phyloP scores from a whole-genome alignment of 768 basidiomycete species.

The Lentinula detonsa region DNA sequence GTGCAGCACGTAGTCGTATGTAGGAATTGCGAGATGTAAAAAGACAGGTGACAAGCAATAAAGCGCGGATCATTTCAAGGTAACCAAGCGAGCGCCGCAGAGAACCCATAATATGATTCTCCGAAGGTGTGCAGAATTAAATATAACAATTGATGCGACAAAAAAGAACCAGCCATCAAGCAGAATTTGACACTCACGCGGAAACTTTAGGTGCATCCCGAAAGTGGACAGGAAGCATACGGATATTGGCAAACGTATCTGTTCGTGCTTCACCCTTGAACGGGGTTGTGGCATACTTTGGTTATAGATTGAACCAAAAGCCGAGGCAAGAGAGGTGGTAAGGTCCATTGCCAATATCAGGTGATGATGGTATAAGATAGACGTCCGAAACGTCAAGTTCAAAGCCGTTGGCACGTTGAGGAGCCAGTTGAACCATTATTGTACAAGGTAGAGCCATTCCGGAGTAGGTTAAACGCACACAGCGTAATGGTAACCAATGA shows the following conservation, averaged over 20 bases:
- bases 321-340: constrained; percentile 11
- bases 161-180: not conserved
- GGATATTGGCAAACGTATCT: constrained; percentile 95
- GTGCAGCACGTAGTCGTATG: not conserved
- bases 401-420: not conserved
- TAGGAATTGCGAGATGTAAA: not conserved
- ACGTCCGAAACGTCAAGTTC: not conserved
- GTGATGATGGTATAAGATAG: not conserved
- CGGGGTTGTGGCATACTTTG: constrained; percentile 94
- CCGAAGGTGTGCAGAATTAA: constrained; percentile 9
- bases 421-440: not conserved
- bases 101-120: constrained; percentile 14
- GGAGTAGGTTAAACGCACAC: not conserved
- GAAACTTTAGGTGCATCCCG: constrained; percentile 79
- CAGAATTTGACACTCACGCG: constrained; percentile 38
- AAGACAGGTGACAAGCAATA: not conserved
- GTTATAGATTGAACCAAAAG: not conserved
- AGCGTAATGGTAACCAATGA: constrained; percentile 1
- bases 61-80: constrained; percentile 1
- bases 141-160: not conserved
- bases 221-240: constrained; percentile 80
- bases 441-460: not conserved
- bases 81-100: constrained; percentile 4
- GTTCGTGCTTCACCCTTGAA: constrained; percentile 96
- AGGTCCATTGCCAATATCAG: not conserved